Evolutionary conservation across 1,284 basidiomycete species (phyloP), one percentile per base, ranked within the genome.

Genomic region (Cerrena zonata): DNA sequence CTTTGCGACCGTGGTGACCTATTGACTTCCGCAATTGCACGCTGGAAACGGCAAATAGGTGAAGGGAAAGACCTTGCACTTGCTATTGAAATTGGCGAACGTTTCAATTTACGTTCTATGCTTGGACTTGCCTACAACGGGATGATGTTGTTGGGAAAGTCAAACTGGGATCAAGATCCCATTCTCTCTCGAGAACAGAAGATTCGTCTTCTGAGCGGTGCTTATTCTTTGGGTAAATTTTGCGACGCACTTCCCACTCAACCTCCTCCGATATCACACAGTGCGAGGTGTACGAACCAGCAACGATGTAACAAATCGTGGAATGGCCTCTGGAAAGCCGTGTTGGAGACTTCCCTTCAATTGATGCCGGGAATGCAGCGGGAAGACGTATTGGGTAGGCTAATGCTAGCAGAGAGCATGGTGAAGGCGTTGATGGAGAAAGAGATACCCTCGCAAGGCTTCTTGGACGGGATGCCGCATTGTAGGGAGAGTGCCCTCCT

Each of bases 1-100:
- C 66, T 74, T 2, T 74, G 72, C 57, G 74, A 75, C 50, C 68
- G 71, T 22, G 61, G 64, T 2, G 73, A 74, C 47, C 66, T 74
- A 1, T 68, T 75, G 22, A 71, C 75, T 1, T 63, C 64, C 2
- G 65, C 69, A 0, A 60, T 70, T 4, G 30, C 54, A 23, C 65
- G 68, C 47, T 74, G 72, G 72, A 74, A 68, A 57, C 63, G 68
- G n/a, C 68, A 69, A 47, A 69, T 74, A 21, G 56, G 62, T 39
- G 71, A 72, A n/a, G 68, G 71, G 15, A 68, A 68, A 53, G 72
- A 74, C 52, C 63, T 74, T 27, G 72, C 68, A 3, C 65, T 74
- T 24, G 74, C 72, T 12, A 66, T 74, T 39, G 60, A 59, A 3
- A 64, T 72, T 53, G 71, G 71, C 39, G 72, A 74, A 56, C 71